Evolutionary conservation across 78 protist species (phyloP).

Genomic region (Polysphondylium violaceum): DNA sequence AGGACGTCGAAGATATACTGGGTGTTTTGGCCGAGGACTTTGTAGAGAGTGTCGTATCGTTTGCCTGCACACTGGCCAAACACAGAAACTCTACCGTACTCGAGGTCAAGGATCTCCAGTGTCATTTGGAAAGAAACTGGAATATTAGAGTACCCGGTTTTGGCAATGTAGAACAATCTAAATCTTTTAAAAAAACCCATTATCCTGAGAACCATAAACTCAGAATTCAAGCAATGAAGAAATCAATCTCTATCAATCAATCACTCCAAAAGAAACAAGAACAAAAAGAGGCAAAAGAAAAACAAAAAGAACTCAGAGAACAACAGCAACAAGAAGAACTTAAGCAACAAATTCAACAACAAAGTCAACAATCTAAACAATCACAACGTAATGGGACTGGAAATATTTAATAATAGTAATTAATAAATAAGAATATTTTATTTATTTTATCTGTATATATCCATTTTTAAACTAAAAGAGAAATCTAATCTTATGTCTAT

Average conservation of each 20-base stretch:
- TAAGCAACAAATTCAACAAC: constrained; percentile 36
- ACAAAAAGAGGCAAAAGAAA: neutral
- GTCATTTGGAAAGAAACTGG: constrained; percentile 84
- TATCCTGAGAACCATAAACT: constrained; percentile 50
- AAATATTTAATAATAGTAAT: neutral
- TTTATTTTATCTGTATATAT: neutral
- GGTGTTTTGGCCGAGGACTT: constrained; percentile 89
- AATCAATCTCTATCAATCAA: constrained; percentile 17
- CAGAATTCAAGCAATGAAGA: constrained; percentile 40
- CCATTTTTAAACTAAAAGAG: no score
- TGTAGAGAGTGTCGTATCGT: constrained; percentile 76
- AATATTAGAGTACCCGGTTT: constrained; percentile 84
- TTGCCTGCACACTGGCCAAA: constrained; percentile 86
- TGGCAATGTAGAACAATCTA: constrained; percentile 40
- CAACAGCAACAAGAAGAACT: constrained; percentile 41
- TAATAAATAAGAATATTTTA: neutral
- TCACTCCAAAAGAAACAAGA: neutral
- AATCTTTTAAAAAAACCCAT: constrained; percentile 47
- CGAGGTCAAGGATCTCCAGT: constrained; percentile 88
- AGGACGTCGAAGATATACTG: constrained; percentile 71
- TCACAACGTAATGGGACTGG: neutral
- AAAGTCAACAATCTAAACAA: constrained; percentile 21
- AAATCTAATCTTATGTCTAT: no score
- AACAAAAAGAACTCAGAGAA: constrained; percentile 32
- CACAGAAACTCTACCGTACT: constrained; percentile 79